Evolutionary conservation across 2,329 filamentous ascomycete species (phyloP), one percentile per base, ranked within the genome.

Genomic region (Furcasterigmium sp.): DNA sequence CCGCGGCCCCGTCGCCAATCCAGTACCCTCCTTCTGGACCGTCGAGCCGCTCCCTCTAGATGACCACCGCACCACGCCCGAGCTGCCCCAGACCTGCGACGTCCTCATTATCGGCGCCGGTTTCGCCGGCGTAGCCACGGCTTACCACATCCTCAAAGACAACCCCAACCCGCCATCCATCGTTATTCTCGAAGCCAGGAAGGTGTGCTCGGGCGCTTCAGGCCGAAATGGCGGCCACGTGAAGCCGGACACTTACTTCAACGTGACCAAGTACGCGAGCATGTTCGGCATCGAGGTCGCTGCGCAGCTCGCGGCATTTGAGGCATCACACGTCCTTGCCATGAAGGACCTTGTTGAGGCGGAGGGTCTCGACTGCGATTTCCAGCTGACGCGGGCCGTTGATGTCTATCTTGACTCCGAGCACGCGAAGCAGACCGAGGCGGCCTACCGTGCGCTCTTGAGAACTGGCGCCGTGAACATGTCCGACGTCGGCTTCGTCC

Each of bases 21-120:
- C 56, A 4, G 56, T 49, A n/a, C 41, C 46, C 3, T 54, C 68
- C 3, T 74, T 70, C 52, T 75, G 71, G 72, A 47, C n/a, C 5
- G 15, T n/a, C 11, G 29, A 32, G 29, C 29, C 29, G 11, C 3
- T 8, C 8, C 45, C 51, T 2, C 53, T 75, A 3, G 67, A 71
- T 44, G 56, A 62, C 42, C 56, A 67, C 47, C 60, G 67, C n/a
- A 65, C 58, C 21, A 65, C 60, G 1, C 52, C 59, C 3, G 48
- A 50, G 8, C 51, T 75, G 1, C 72, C 70, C 0, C 36, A 50
- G 1, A 45, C 64, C 23, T 62, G 58, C 23, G 70, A 75, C 37
- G 63, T 76, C 40, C 60, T 67, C 14, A 65, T 76, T 29, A 62
- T 75, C 8, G 73, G 72, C 1, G 64, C 67, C 13, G 73, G 73